Base-by-base conservation (phyloP, 495 filamentous ascomycete genomes). In the Penicillium robsamsonii region DNA sequence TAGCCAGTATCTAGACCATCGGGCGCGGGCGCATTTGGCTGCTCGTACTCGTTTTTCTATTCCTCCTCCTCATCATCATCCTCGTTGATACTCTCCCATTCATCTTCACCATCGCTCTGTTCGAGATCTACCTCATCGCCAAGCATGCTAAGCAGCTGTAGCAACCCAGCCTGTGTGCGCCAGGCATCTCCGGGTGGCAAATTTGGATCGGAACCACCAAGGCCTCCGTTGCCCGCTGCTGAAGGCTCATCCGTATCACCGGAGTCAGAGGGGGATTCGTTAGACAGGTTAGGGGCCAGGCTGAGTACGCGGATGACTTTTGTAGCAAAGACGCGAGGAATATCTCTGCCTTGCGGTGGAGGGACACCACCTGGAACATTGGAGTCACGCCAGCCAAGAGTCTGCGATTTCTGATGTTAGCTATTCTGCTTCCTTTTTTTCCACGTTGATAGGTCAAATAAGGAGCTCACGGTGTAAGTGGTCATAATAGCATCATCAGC, bases 401-500 rank as follows among this genome's bases (percentile, higher is more conserved):
- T 74, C 73, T 75, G 35, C 7, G 17, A 13, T n/a, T 12, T 22
- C 12, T 20, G 4, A 35, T 17, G 25, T 69, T 61, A 67, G 60
- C 40, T 10, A 6, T 17, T 17, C 2, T 17, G 0, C 20, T 41
- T 17, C 45, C 33, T 15, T 30, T 10, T 25, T 25, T 22, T 17
- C n/a, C 2, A 22, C 22, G 22, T 2, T 27, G 33, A 38, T 8
- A n/a, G 10, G 15, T n/a, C 7, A 12, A 17, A 10, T 24, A 30
- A 24, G 8, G 22, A 44, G 60, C 71, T 33, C 58, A 75, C 73
- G 22, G 71, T 73, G 46, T 68, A 74, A 15, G 71, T 74, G 5
- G 68, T 70, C 64, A 75, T 69, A 42, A 75, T 74, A 10, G 70
- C 62, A 60, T 75, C 73, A 31, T 74, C 71, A 25, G 63, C 71